phyloP scores from a whole-genome alignment of 331 rosid species.

The Acacia pycnantha region DNA sequence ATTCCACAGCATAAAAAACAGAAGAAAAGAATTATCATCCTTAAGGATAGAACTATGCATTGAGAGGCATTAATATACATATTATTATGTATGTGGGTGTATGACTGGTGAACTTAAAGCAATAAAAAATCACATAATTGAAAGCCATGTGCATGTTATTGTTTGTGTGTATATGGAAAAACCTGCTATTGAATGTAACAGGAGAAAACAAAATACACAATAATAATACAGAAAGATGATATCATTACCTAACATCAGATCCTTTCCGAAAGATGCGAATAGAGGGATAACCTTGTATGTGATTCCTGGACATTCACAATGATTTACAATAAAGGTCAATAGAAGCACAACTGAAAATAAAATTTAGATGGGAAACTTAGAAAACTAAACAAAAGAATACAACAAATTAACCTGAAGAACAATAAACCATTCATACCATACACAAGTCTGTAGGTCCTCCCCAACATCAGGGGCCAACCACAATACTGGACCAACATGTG shows the following conservation, averaged over 20 bases:
- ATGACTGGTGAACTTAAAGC: conserved; percentile 14
- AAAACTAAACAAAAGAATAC: conserved; percentile 19
- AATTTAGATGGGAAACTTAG: conserved; percentile 12
- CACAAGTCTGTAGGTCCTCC: background rate
- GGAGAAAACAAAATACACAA: background rate
- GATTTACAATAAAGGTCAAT: conserved; percentile 22
- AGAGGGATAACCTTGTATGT: conserved; percentile 96
- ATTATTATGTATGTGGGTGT: background rate
- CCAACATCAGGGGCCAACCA: conserved; percentile 1
- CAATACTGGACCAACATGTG: background rate
- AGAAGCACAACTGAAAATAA: conserved; percentile 20
- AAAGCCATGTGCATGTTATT: background rate
- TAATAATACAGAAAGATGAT: background rate
- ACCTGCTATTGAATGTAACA: background rate
- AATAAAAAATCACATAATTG: conserved; percentile 4
- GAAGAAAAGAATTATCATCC: conserved; percentile 3
- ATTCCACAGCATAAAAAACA: background rate
- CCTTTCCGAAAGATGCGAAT: conserved; percentile 95
- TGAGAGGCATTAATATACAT: background rate
- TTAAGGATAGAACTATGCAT: conserved; percentile 4
- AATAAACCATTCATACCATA: conserved; percentile 9
- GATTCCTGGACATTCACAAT: conserved; percentile 64
- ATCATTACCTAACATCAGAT: conserved; percentile 77
- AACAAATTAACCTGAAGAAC: conserved; percentile 26
- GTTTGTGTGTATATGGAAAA: background rate